phyloP scores from a whole-genome alignment of 345 rosid genomes.

The Triadica sebifera region DNA sequence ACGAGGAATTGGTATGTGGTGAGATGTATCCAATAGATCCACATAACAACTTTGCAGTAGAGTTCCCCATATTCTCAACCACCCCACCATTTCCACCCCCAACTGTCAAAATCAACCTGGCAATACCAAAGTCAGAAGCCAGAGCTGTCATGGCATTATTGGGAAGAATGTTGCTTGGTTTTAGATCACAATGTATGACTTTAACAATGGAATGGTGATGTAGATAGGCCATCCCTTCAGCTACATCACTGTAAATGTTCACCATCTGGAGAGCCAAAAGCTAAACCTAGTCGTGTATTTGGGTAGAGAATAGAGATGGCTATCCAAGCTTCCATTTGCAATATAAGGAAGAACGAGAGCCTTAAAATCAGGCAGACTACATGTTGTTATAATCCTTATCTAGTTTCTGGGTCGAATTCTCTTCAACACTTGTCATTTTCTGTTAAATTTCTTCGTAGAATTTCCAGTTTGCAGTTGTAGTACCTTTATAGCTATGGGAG shows the following conservation, averaged over 20 bases:
- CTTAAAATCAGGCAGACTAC: constrained; percentile 57
- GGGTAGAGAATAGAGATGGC: constrained; percentile 48
- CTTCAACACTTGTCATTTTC: constrained; percentile 58
- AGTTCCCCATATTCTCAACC: constrained; percentile 49
- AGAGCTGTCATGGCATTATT: constrained; percentile 59
- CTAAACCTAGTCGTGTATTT: constrained; percentile 26
- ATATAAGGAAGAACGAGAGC: constrained; percentile 57
- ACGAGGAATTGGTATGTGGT: constrained; percentile 42
- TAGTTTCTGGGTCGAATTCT: constrained; percentile 56
- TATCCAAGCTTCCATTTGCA: constrained; percentile 56
- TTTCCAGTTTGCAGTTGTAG: constrained; percentile 45
- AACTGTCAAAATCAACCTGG: constrained; percentile 39
- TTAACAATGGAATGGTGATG: constrained; percentile 57
- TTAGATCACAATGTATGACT: constrained; percentile 60
- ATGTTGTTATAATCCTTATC: constrained; percentile 54
- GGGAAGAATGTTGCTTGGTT: constrained; percentile 65
- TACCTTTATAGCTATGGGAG: constrained; percentile 49
- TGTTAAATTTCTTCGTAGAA: constrained; percentile 50
- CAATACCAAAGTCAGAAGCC: constrained; percentile 60
- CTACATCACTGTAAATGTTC: constrained; percentile 52
- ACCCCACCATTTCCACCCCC: constrained; percentile 33
- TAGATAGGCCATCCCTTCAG: constrained; percentile 63
- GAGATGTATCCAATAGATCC: constrained; percentile 60
- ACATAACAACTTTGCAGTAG: constrained; percentile 45
- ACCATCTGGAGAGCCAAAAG: constrained; percentile 45